phyloP scores from a whole-genome alignment of 169 alveolate species.

The Plasmodium coatneyi region DNA sequence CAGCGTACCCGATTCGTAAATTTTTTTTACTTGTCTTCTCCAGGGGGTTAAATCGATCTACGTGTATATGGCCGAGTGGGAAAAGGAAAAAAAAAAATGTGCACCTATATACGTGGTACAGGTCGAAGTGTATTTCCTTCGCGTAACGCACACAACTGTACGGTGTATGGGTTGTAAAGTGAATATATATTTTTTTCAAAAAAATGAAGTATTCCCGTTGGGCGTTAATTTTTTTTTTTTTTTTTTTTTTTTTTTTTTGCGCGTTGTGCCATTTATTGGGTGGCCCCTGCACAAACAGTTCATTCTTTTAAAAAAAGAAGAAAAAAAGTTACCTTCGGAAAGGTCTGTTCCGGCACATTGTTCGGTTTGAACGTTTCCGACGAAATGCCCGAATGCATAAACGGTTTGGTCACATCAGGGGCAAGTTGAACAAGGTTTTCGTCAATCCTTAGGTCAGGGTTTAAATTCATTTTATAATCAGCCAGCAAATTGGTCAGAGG shows the following conservation, averaged over 20 bases:
- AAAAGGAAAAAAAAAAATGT: background rate
- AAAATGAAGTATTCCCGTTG: background rate
- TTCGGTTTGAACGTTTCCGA: conserved; percentile 66
- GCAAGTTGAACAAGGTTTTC: conserved; percentile 64
- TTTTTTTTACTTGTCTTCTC: conserved; percentile 81
- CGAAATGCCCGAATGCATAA: conserved; percentile 76
- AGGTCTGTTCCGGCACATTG: conserved; percentile 53
- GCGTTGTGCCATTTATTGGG: background rate
- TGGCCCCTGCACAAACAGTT: background rate
- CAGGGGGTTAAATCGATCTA: conserved; percentile 87
- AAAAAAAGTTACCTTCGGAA: conserved; percentile 38
- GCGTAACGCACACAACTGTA: background rate
- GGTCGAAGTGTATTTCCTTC: background rate
- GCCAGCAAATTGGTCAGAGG: conserved; percentile 84
- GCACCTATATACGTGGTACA: background rate
- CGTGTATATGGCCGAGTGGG: background rate
- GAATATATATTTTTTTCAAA: background rate
- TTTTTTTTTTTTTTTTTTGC: background rate
- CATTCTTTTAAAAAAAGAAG: background rate
- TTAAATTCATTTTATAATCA: conserved; percentile 75
- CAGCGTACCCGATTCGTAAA: conserved; percentile 73
- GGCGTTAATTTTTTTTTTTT: background rate
- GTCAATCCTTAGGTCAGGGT: conserved; percentile 69
- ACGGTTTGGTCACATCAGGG: conserved; percentile 66
- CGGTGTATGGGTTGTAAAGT: background rate